These are phyloP conservation scores for Lentinula edodes DNA, from an alignment of 768 basidiomycete species.

Conservation along the genomic window DNA sequence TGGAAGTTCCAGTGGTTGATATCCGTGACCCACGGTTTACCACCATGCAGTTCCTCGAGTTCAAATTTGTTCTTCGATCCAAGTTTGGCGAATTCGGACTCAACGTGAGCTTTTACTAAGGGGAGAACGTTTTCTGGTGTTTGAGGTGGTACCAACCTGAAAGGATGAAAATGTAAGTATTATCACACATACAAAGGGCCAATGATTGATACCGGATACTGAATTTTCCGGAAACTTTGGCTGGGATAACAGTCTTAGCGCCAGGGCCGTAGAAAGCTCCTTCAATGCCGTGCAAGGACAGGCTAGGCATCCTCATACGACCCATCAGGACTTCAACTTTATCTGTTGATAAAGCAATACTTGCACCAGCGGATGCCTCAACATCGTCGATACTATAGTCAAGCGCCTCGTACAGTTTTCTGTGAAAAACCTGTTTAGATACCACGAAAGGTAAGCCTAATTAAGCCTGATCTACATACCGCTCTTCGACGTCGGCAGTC, in stretches of 20 bases:
- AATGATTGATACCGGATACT: slow-evolving; percentile 69
- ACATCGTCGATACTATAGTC: slow-evolving; percentile 73
- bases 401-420: slow-evolving; percentile 65
- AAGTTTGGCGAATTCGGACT: slow-evolving; percentile 67
- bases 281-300: slow-evolving; percentile 94
- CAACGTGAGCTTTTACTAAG: slow-evolving; percentile 49
- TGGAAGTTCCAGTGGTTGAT: slow-evolving; percentile 70
- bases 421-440: slow-evolving; percentile 17
- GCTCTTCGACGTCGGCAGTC: slow-evolving; percentile 67
- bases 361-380: slow-evolving; percentile 68
- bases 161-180: not conserved
- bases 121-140: slow-evolving; percentile 52
- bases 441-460: not conserved
- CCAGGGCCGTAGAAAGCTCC: slow-evolving; percentile 86
- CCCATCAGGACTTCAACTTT: slow-evolving; percentile 85
- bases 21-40: slow-evolving; percentile 69
- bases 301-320: slow-evolving; percentile 83
- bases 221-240: slow-evolving; percentile 86
- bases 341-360: slow-evolving; percentile 69
- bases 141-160: slow-evolving; percentile 60
- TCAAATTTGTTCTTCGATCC: slow-evolving; percentile 61
- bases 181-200: not conserved
- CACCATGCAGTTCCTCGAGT: slow-evolving; percentile 55
- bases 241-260: slow-evolving; percentile 92
- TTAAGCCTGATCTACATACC: slow-evolving; percentile 28